Evolutionary conservation across 345 rosid species (phyloP), one percentile per base, ranked within the genome.

Genomic region (Gossypium turneri): DNA sequence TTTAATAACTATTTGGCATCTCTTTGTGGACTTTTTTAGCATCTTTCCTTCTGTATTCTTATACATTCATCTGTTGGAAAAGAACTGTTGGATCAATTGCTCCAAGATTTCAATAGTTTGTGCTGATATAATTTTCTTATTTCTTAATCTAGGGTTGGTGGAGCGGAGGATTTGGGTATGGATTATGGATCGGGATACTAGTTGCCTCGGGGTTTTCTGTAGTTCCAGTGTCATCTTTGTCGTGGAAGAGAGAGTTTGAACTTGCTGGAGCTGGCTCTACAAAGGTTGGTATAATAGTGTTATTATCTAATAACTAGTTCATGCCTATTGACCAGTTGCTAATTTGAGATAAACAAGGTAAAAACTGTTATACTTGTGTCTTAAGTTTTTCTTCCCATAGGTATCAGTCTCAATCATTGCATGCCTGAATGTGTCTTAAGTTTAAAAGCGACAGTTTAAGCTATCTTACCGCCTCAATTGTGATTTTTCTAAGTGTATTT

Each of bases 141-240:
- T 59, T 43, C 77, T 78, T 29, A 57, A 73, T 81, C 73, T 63
- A 92, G 97, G 97, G 98, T 64, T 92, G 98, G 97, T 94, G 95
- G 86, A 86, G 88, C 58, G 95, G 97, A 79, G 98, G 97, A 78
- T 94, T 90, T 79, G 90, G 89, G 25, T 94, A 88, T 81, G 97
- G 98, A 52, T 81, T 92, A 77, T 94, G 97, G 97, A 86, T 94
- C 52, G 97, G 98, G 72, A 78, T 85, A 79, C 87, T 94, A 38
- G 94, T 92, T 82, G 92, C 97, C 27, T 92, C 97, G 0, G 95
- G 98, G 2, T 89, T 90, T 80, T 85, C 95, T 17, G 97, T 94
- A 17, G 86, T 92, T 81, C 97, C 97, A 15, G 87, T 94, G 27
- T 76, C 98, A 75, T 86, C 98, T 79, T 19, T 67, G 1, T 41